A percentile compares a stretch with the other conserved stretches of the same genome.
phyloP scores from a whole-genome alignment of 1,139 yeast genomes.

The Yamadazyma dushanensis region DNA sequence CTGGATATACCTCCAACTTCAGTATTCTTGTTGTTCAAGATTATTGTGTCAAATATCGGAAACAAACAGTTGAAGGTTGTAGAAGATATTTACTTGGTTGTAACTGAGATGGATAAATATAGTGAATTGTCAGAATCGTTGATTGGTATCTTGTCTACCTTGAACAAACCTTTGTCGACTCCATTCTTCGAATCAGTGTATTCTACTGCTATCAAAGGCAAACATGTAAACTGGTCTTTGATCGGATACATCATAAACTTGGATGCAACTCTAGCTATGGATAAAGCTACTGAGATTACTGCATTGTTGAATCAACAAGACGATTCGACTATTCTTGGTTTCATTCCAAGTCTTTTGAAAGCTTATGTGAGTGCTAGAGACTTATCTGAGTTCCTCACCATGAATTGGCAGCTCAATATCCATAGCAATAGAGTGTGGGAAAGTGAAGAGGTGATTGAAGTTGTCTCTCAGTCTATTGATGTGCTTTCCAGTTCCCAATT shows the following conservation, averaged over 20 bases:
- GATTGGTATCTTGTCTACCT: slow-evolving; percentile 35
- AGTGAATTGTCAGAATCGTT: slow-evolving; percentile 38
- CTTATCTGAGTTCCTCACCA: slow-evolving; percentile 45
- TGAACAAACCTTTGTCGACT: slow-evolving; percentile 50
- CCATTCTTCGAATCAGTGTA: slow-evolving; percentile 42
- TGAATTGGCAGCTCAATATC: slow-evolving; percentile 45
- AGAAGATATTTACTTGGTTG: slow-evolving; percentile 43
- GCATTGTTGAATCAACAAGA: slow-evolving; percentile 17
- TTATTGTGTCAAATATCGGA: slow-evolving; percentile 26
- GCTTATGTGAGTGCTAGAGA: slow-evolving; percentile 64
- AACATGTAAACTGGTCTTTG: slow-evolving; percentile 42
- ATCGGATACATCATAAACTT: slow-evolving; percentile 44
- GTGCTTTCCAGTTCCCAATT: slow-evolving; percentile 52
- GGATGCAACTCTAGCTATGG: slow-evolving; percentile 53
- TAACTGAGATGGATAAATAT: slow-evolving; percentile 28
- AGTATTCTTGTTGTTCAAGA: slow-evolving; percentile 25
- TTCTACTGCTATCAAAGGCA: slow-evolving; percentile 24
- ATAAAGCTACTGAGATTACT: slow-evolving; percentile 30
- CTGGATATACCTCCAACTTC: slow-evolving; percentile 14
- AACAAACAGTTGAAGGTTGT: slow-evolving; percentile 31
- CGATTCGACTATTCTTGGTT: slow-evolving; percentile 12
- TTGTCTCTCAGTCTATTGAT: slow-evolving; percentile 40
- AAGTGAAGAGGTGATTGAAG: slow-evolving; percentile 27
- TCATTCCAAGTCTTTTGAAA: slow-evolving; percentile 43
- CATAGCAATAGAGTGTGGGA: slow-evolving; percentile 23